Evolutionary conservation across 768 basidiomycete genomes (phyloP).

Genomic region (Rhodosporidiobolus odoratus): DNA sequence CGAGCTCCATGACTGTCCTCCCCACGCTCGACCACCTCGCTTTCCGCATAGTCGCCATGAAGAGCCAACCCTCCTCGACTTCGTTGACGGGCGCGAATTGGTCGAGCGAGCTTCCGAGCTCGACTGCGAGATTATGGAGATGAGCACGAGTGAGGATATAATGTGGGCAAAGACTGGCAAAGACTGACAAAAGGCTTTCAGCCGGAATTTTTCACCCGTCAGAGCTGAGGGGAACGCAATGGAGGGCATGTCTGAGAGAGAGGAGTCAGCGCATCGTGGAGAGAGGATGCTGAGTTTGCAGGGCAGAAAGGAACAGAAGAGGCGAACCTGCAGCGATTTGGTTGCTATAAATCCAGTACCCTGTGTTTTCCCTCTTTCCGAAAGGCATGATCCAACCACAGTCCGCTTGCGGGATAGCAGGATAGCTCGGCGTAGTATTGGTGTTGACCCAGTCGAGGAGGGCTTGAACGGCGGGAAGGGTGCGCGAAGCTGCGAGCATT

Average conservation of each 20-base stretch:
- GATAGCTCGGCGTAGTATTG: neutral
- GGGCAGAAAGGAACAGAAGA: neutral
- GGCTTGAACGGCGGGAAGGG: neutral
- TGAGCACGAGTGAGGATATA: neutral
- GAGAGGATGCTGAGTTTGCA: neutral
- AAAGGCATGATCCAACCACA: neutral
- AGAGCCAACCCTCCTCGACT: neutral
- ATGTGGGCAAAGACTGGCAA: neutral
- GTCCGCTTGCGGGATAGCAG: neutral
- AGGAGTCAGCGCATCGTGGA: neutral
- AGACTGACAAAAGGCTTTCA: neutral
- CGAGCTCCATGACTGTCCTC: neutral
- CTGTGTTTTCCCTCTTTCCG: neutral
- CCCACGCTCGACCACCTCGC: neutral
- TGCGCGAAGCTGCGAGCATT: constrained; percentile 1
- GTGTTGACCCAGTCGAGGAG: neutral
- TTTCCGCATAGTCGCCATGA: neutral
- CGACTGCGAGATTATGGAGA: too few species aligned
- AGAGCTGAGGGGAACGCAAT: neutral
- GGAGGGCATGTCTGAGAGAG: neutral
- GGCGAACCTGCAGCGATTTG: neutral
- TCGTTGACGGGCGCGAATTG: neutral
- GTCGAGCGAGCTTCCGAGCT: constrained; percentile 3
- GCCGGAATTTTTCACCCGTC: neutral
- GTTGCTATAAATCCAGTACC: neutral